Evolutionary conservation across 2,329 filamentous ascomycete species (phyloP), one percentile per base, ranked within the genome.

Genomic region (Aspergillus hortae): DNA sequence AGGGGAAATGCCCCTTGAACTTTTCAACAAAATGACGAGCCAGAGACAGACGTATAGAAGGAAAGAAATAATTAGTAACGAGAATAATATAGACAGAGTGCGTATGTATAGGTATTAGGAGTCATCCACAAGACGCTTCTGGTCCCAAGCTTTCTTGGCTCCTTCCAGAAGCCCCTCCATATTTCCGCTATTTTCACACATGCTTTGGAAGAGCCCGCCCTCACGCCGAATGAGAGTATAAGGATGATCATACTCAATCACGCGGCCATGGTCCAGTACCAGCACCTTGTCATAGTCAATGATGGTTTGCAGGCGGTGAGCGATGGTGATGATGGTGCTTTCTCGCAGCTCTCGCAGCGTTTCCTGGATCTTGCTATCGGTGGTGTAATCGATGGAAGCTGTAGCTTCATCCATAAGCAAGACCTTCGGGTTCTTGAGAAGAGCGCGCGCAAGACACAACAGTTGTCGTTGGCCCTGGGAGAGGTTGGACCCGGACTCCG

Each of bases 401-500:
- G 94, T 99, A 0, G 94, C 94, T 77, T 99, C 94, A 71, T 99
- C 94, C 94, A 99, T 97, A 66, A 99, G 87, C n/a, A 99, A 79
- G 1, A 99, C 91, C 58, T 89, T 92, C 0, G 94, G 92, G 32
- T 84, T 83, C 74, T 95, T 96, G 57, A 99, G 86, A 60, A 99
- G 84, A 0, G 94, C 94, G 50, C 94, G 87, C 0, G 92, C 94
- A 9, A 99, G 84, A 67, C 94, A 99, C 51, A 99, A 79, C 9
- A 99, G 86, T 72, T 99, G 94, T 6, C 94, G 86, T 70, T 99
- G 94, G 44, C 94, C 94, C 72, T 99, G 94, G 0, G 92, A 97
- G 10, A 99, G 80, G 65, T 99, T 99, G 56, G 87, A 88, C 44
- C 94, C 94, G 0, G 92, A 96, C 68, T 97, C 94, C 1, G 89